Base-by-base conservation (phyloP, 129 eudicot genomes). In the Gnaphalium uliginosum region DNA sequence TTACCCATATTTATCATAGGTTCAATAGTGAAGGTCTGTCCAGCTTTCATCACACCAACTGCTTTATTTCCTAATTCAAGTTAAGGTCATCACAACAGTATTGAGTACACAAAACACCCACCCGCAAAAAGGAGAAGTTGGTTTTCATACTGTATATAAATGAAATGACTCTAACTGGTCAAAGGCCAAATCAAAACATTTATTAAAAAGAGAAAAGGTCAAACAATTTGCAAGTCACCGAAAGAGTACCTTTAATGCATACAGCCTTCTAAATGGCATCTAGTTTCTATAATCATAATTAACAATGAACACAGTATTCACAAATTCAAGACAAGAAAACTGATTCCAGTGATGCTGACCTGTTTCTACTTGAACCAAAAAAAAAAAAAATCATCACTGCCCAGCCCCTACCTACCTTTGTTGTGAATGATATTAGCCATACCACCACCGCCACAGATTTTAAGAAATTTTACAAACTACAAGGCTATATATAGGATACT, bases 41-140 rank as follows among this genome's bases (percentile, higher is more conserved):
- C 99, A 26, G 94, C 97, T 84, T 94, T 94, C 99, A 94, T 94
- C 85, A 94, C 93, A 46, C 98, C 98, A 70, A 94, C 98, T 0
- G 90, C 92, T 87, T 90, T 94, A 89, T 94, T 94, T 86, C 87
- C 98, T 94, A 75, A 61, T 83, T 46, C 79, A 58, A 37, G 85
- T 83, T 87, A 88, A 90, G 96, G 93, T 79, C 78, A 57, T 65
- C 57, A 78, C 50, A 21, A 58, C 78, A 18, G 73, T 43, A n/a
- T n/a, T n/a, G n/a, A n/a, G n/a, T n/a, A 46, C 41, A 30, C 21
- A 58, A 37, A n/a, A 73, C 7, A 33, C 14, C 54, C 37, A 69
- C 63, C 66, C 30, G 22, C 74, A 46, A 6, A 23, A 39, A 69
- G 46, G 58, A 66, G 27, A 21, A 41, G 33, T 39, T 10, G 18